These are phyloP conservation scores for Wakefieldia striispora DNA, from an alignment of 768 basidiomycete genomes.

Conservation along the genomic window DNA sequence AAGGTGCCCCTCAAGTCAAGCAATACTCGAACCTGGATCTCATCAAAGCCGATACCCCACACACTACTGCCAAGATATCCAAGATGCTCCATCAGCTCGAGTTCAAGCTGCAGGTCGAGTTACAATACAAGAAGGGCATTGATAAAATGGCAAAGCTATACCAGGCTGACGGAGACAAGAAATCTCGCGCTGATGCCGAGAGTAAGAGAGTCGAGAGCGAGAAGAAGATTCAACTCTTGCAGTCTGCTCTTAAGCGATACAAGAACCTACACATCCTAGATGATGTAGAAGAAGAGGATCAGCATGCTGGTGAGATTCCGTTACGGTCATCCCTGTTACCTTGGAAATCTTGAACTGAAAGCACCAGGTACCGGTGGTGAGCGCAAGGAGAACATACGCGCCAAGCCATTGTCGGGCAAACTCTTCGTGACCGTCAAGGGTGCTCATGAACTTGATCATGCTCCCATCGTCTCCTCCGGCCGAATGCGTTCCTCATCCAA, in stretches of 20 bases:
- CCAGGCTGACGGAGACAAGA: slow-evolving; percentile 96
- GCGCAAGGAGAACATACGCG: slow-evolving; percentile 87
- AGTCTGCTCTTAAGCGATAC: slow-evolving; percentile 91
- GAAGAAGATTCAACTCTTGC: slow-evolving; percentile 91
- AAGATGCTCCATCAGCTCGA: slow-evolving; percentile 98
- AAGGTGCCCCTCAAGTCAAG: slow-evolving; percentile 50
- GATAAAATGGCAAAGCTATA: slow-evolving; percentile 99
- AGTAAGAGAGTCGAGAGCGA: slow-evolving; percentile 93
- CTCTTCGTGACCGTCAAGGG: slow-evolving; percentile 84
- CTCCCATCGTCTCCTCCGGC: slow-evolving; percentile 62
- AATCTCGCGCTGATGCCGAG: slow-evolving; percentile 89
- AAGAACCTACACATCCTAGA: slow-evolving; percentile 95
- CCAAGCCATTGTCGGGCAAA: slow-evolving; percentile 93
- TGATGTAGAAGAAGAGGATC: slow-evolving; percentile 85
- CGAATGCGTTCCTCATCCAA: slow-evolving; percentile 78
- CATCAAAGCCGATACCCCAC: slow-evolving; percentile 95
- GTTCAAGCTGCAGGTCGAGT: slow-evolving; percentile 98
- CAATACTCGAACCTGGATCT: slow-evolving; percentile 86
- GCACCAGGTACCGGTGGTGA: slow-evolving; percentile 68
- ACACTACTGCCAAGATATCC: slow-evolving; percentile 94
- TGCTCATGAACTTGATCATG: slow-evolving; percentile 94
- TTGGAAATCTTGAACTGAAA: slow-evolving; percentile 26
- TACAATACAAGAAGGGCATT: slow-evolving; percentile 96
- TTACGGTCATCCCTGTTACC: background rate
- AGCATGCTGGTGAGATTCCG: slow-evolving; percentile 47